Evolutionary conservation across 768 basidiomycete genomes (phyloP).

Genomic region (Crepidotus variabilis): DNA sequence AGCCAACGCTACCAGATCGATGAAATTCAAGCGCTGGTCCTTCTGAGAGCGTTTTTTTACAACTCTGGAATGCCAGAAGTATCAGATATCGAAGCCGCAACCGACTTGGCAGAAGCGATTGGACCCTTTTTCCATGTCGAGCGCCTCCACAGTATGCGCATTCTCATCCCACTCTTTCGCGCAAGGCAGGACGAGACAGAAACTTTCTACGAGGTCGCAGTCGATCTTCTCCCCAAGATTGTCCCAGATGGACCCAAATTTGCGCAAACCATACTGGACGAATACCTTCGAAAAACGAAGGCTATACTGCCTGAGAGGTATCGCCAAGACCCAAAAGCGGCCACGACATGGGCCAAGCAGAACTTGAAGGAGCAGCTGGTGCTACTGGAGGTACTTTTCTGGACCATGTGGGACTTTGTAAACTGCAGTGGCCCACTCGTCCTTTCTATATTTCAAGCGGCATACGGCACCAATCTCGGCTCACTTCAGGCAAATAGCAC

Average conservation of each 20-base stretch:
- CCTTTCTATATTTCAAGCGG: slow-evolving; percentile 57
- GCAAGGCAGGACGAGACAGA: slow-evolving; percentile 58
- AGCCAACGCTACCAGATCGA: slow-evolving; percentile 74
- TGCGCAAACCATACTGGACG: slow-evolving; percentile 52
- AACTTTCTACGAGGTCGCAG: slow-evolving; percentile 50
- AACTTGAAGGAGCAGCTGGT: slow-evolving; percentile 75
- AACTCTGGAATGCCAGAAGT: slow-evolving; percentile 65
- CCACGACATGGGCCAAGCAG: slow-evolving; percentile 71
- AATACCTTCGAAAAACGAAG: slow-evolving; percentile 55
- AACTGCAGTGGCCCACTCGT: slow-evolving; percentile 64
- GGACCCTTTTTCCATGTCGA: slow-evolving; percentile 83
- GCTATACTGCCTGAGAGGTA: slow-evolving; percentile 43
- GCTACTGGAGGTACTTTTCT: slow-evolving; percentile 83
- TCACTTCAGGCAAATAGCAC: slow-evolving; percentile 57
- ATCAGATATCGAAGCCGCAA: slow-evolving; percentile 36
- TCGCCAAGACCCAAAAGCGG: slow-evolving; percentile 50
- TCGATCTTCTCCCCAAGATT: slow-evolving; percentile 52
- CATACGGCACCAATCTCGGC: slow-evolving; percentile 64
- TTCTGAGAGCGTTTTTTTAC: slow-evolving; percentile 75
- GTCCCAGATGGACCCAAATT: slow-evolving; percentile 66
- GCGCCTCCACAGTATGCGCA: slow-evolving; percentile 63
- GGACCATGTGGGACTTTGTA: slow-evolving; percentile 78
- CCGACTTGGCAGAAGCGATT: slow-evolving; percentile 63
- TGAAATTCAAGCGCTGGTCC: slow-evolving; percentile 71
- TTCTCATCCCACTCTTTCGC: slow-evolving; percentile 73